Percentiles rank a stretch among this genome's conserved stretches.
Conservation (phyloP, 768 basidiomycete genomes). For the Lactifluus echinatus region DNA sequence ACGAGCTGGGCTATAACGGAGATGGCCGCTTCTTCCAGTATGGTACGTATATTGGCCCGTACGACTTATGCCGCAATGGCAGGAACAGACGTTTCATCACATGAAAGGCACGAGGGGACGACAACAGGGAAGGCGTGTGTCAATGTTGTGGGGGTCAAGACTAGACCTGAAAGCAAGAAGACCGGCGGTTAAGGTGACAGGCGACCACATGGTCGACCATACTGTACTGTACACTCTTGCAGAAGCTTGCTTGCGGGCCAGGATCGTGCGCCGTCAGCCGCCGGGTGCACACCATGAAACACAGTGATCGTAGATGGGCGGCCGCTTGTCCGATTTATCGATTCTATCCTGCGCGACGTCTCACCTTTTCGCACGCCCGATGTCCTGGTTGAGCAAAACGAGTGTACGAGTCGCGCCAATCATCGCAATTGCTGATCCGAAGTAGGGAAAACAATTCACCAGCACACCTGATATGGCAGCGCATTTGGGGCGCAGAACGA, state of each 20-base stretch:
- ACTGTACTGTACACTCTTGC: neutral
- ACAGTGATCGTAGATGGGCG: neutral
- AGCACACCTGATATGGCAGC: neutral
- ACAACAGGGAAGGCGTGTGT: neutral
- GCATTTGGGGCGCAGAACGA: neutral
- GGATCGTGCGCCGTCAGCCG: neutral
- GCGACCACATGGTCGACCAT: slow-evolving; percentile 1
- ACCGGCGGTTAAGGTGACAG: neutral
- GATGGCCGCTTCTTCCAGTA: neutral
- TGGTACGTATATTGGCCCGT: neutral
- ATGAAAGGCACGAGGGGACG: neutral
- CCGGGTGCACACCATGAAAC: no score
- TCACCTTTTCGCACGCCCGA: neutral
- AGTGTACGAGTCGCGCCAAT: no score
- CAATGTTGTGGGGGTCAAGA: neutral
- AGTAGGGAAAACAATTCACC: neutral
- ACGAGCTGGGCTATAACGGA: neutral
- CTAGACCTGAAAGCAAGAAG: neutral
- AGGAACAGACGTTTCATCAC: neutral
- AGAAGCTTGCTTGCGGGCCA: neutral
- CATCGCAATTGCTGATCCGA: neutral
- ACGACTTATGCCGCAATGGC: neutral
- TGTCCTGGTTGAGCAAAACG: no score
- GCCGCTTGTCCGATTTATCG: neutral
- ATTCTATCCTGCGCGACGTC: neutral